Evolutionary conservation across 208 protist genomes (phyloP), one percentile per base, ranked within the genome.

Genomic region (Acanthamoeba lugdunensis): DNA sequence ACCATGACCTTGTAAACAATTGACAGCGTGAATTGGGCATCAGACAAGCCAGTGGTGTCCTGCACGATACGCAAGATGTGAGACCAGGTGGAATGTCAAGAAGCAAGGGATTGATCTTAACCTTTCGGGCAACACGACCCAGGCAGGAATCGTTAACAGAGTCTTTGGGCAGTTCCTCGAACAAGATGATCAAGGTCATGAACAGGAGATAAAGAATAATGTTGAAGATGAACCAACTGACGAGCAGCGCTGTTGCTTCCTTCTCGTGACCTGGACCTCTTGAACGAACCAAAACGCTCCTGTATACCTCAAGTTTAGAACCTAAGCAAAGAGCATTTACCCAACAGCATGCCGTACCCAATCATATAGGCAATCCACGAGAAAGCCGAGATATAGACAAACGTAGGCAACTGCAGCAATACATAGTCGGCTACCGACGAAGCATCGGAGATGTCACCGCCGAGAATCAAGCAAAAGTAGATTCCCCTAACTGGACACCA

Each of bases 341-440:
- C 6, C 6, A 14, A 58, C 6, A 18, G 14, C 54, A 58, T 16
- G 54, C 13, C 18, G 5, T 45, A 77, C 69, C 69, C n/a, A 2
- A 77, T 14, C 69, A 77, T 77, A 1, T 45, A 77, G 9, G 69
- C 69, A 48, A 77, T 77, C 69, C 69, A 77, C 6, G 69, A 77
- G 37, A 77, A 77, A 2, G 69, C 69, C 2, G 69, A 48, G 3
- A 77, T 77, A 1, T 77, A 77, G 0, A 77, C 69, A 25, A 77
- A 77, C 3, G 69, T 77, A 0, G 69, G 69, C 11, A 77, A 30
- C 37, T 77, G 69, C 21, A 77, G 30, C 37, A 77, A n/a, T 2
- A 77, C 37, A 23, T 77, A 77, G 37, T 77, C 69, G 0, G 5
- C 30, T 25, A 45, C 37, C 14, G 69, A 37, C 4, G 69, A 8